Conservation (phyloP, 2,329 filamentous ascomycete species). For the Ceratocystis lukuohia region DNA sequence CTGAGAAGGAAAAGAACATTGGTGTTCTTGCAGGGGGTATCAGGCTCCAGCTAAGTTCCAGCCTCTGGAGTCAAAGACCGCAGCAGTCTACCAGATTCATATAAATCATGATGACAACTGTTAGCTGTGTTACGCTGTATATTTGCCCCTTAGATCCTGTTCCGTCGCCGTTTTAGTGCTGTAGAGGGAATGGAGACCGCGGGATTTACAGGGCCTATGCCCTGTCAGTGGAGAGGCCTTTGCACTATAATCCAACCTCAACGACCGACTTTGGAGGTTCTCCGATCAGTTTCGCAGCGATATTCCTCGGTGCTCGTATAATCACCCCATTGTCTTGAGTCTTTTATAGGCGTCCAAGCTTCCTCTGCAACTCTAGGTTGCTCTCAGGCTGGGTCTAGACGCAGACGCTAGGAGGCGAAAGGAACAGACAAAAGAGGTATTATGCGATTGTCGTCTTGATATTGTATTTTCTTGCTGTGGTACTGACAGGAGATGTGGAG, state of each 20-base stretch:
- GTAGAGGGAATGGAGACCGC: not conserved
- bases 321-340: not conserved
- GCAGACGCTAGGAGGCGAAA: not conserved
- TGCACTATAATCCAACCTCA: not conserved
- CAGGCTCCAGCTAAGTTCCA: no score
- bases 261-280: not conserved
- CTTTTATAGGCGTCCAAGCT: not conserved
- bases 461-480: no score
- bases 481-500: not conserved
- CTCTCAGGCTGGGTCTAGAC: not conserved
- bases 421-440: not conserved
- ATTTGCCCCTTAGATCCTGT: not conserved
- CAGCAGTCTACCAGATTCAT: not conserved
- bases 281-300: not conserved
- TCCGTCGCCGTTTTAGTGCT: not conserved
- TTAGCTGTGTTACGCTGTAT: not conserved
- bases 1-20: no score
- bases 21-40: no score
- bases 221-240: not conserved
- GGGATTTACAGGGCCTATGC: not conserved
- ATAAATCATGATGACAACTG: not conserved
- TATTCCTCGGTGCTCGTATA: not conserved
- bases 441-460: not conserved
- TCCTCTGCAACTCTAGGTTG: not conserved
- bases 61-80: no score